A percentile compares a stretch with the other conserved stretches of the same genome.
phyloP scores from a whole-genome alignment of 164 flowering plant genomes.

The Tinospora cordifolia region DNA sequence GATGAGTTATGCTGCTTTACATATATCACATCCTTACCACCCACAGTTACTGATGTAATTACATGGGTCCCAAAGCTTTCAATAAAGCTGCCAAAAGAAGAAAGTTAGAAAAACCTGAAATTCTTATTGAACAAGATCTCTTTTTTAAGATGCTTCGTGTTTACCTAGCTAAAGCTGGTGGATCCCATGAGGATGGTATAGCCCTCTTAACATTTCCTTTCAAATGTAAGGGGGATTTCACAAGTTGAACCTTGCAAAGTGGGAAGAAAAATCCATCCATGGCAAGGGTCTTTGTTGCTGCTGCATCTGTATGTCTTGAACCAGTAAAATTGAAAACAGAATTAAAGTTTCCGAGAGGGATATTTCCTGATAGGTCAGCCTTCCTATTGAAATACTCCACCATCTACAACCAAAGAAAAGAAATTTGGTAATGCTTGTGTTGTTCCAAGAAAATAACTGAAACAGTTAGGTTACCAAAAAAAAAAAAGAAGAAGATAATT shows the following conservation, averaged over 20 bases:
- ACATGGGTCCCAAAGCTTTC: conserved; percentile 86
- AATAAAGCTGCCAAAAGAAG: conserved; percentile 51
- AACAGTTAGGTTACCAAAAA: neutral
- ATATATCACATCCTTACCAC: conserved; percentile 78
- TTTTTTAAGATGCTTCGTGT: neutral
- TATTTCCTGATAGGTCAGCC: conserved; percentile 41
- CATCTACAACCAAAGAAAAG: conserved; percentile 46
- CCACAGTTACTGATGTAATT: conserved; percentile 66
- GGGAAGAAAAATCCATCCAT: conserved; percentile 62
- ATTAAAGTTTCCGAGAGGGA: conserved; percentile 70
- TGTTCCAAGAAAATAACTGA: neutral
- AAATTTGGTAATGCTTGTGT: neutral
- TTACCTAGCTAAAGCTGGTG: conserved; percentile 68
- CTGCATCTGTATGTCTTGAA: conserved; percentile 50
- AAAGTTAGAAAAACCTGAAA: conserved; percentile 8
- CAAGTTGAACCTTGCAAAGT: conserved; percentile 53
- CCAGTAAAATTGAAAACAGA: conserved; percentile 68
- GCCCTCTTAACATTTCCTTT: conserved; percentile 53
- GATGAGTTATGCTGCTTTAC: conserved; percentile 69
- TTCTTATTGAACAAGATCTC: neutral
- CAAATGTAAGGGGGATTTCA: conserved; percentile 33
- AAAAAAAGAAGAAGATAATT: neutral
- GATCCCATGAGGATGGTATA: conserved; percentile 68
- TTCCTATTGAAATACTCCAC: conserved; percentile 58
- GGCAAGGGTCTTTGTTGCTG: conserved; percentile 54